phyloP scores from a whole-genome alignment of 2,329 filamentous ascomycete species.

The Iodosphaeria phyllophila region DNA sequence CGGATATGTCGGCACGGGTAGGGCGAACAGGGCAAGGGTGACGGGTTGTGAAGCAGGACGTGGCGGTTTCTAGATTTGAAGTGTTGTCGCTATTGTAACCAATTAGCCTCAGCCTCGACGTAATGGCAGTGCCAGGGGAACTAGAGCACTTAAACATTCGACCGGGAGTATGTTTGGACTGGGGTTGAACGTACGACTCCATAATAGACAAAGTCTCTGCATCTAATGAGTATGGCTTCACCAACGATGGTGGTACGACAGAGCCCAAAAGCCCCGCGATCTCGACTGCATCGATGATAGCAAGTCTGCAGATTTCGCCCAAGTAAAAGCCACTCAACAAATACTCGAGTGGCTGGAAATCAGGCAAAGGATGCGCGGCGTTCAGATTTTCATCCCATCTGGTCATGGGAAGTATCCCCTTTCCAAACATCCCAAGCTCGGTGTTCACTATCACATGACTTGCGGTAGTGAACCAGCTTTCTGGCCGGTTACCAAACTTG shows the following conservation, averaged over 20 bases:
- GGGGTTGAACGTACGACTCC: conserved; percentile 26
- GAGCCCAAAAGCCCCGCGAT: conserved; percentile 35
- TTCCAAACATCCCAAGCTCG: conserved; percentile 48
- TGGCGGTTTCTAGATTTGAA: conserved; percentile 21
- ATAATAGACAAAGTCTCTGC: conserved; percentile 41
- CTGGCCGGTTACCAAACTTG: conserved; percentile 38
- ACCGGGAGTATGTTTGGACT: background rate
- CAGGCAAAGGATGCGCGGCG: conserved; percentile 23
- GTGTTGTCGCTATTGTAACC: conserved; percentile 21
- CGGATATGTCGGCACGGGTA: conserved; percentile 26
- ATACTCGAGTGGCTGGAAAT: conserved; percentile 21
- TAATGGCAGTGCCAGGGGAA: background rate
- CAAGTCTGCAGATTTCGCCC: conserved; percentile 42
- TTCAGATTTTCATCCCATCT: conserved; percentile 39
- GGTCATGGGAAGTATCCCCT: conserved; percentile 36
- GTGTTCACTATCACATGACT: conserved; percentile 49
- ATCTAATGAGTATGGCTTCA: conserved; percentile 34
- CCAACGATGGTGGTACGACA: conserved; percentile 32
- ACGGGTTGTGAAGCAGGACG: conserved; percentile 22
- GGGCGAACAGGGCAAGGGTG: conserved; percentile 14
- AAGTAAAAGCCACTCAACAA: conserved; percentile 48
- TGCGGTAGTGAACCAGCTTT: conserved; percentile 35
- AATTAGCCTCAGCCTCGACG: conserved; percentile 4
- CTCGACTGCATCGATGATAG: conserved; percentile 38
- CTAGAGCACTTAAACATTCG: background rate